Conservation (phyloP, 148 eudicot genomes). For the Rhododendron mucronatum region DNA sequence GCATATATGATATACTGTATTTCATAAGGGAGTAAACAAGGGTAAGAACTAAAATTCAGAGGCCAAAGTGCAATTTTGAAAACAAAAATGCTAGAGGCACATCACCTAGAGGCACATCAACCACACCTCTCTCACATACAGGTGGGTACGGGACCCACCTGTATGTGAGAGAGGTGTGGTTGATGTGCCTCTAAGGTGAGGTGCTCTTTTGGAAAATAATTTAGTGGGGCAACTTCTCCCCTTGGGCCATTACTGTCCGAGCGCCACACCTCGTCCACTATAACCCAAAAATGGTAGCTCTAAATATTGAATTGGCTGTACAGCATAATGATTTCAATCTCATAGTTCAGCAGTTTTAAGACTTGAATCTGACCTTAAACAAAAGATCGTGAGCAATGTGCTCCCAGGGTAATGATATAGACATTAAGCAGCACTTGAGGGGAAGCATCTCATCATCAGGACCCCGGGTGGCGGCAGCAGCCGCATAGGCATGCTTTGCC, state of each 20-base stretch:
- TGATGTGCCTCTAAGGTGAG: too few relatives aligned
- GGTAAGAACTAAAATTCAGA: neutral
- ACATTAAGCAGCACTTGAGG: slow-evolving; percentile 90
- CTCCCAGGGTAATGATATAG: slow-evolving; percentile 96
- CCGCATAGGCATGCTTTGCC: slow-evolving; percentile 79
- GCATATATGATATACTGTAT: neutral
- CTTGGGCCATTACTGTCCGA: neutral
- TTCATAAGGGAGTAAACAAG: neutral
- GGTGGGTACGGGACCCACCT: too few relatives aligned
- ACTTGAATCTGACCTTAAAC: slow-evolving; percentile 57
- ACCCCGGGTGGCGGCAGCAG: slow-evolving; percentile 44
- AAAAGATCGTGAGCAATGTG: slow-evolving; percentile 85
- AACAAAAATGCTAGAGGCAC: too few relatives aligned
- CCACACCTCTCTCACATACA: too few relatives aligned
- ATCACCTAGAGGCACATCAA: too few relatives aligned
- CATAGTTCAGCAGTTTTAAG: neutral
- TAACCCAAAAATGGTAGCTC: neutral
- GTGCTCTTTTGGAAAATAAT: neutral
- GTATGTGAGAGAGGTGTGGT: too few relatives aligned
- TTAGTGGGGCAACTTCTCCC: neutral
- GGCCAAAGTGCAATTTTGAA: neutral
- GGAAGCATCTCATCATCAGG: slow-evolving; percentile 84
- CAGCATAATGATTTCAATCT: neutral
- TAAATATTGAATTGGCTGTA: neutral
- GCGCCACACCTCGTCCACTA: neutral